Conservation (phyloP, 305 asterid genomes). For the Rubia tinctorum region DNA sequence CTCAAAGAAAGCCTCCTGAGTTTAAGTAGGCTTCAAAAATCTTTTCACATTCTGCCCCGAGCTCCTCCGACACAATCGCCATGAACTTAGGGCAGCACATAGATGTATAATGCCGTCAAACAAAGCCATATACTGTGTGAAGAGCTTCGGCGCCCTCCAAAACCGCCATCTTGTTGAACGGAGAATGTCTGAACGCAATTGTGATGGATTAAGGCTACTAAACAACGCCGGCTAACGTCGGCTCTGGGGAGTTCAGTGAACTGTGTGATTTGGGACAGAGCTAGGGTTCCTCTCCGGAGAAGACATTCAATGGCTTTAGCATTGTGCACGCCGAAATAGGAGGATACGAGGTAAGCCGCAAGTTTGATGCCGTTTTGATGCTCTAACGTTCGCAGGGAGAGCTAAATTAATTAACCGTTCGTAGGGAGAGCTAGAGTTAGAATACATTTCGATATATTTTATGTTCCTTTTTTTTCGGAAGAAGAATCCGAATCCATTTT, state of each 20-base stretch:
- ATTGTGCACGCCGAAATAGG: slow-evolving; percentile 63
- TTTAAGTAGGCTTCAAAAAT: slow-evolving; percentile 72
- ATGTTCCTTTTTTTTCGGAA: too few relatives aligned
- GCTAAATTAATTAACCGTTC: too few relatives aligned
- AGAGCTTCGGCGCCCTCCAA: slow-evolving; percentile 44
- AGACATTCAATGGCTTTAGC: slow-evolving; percentile 78
- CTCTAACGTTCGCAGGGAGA: too few relatives aligned
- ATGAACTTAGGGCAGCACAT: slow-evolving; percentile 71
- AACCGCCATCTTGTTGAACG: slow-evolving; percentile 40
- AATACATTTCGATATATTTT: too few relatives aligned
- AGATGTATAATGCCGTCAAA: slow-evolving; percentile 67
- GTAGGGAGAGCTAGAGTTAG: too few relatives aligned
- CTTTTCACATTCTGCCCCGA: slow-evolving; percentile 58
- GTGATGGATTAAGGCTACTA: slow-evolving; percentile 81
- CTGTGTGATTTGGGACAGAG: slow-evolving; percentile 43
- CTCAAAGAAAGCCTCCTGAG: slow-evolving; percentile 80
- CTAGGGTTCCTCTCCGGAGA: slow-evolving; percentile 60
- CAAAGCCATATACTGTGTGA: slow-evolving; percentile 61
- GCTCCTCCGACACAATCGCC: slow-evolving; percentile 66
- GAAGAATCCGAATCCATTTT: too few relatives aligned
- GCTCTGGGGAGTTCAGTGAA: slow-evolving; percentile 56
- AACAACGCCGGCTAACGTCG: slow-evolving; percentile 49
- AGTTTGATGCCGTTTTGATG: too few relatives aligned
- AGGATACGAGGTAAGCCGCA: slow-evolving; percentile 47
- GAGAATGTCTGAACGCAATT: slow-evolving; percentile 82